Conservation (phyloP, 106 monocot genomes). For the Ottelia alismoides region DNA sequence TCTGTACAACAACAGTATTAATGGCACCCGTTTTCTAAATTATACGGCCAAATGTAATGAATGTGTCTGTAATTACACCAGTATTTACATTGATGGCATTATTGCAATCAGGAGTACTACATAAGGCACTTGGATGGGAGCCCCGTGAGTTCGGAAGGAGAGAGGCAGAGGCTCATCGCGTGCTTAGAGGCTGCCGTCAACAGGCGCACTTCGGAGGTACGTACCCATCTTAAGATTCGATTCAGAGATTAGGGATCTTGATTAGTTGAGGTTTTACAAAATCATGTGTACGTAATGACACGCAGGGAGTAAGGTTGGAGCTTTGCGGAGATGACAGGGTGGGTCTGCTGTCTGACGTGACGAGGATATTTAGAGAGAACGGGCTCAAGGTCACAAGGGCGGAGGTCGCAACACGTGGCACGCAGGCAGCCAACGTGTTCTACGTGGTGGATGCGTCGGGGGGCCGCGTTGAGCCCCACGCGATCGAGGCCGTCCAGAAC, state of each 20-base stretch:
- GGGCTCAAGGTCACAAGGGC: conserved; percentile 61
- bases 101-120: conserved; percentile 95
- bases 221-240: too few relatives aligned
- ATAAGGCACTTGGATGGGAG: conserved; percentile 66
- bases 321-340: conserved; percentile 76
- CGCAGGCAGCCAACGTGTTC: conserved; percentile 69
- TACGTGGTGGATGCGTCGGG: conserved; percentile 76
- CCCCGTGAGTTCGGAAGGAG: conserved; percentile 54
- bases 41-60: too few relatives aligned
- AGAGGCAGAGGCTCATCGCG: conserved; percentile 40
- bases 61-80: too few relatives aligned
- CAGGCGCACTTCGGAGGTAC: conserved; percentile 38
- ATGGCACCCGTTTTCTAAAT: too few relatives aligned
- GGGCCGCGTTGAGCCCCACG: conserved; percentile 29
- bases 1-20: too few relatives aligned
- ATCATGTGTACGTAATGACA: too few relatives aligned
- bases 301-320: conserved; percentile 77
- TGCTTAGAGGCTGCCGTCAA: conserved; percentile 83
- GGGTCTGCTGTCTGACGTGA: conserved; percentile 81
- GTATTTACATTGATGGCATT: too few relatives aligned
- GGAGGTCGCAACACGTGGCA: conserved; percentile 59
- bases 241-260: too few relatives aligned
- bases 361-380: conserved; percentile 80
- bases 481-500: conserved; percentile 52
- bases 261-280: too few relatives aligned